phyloP scores from a whole-genome alignment of 2,329 filamentous ascomycete genomes.

The Emergomyces pasteurianus region DNA sequence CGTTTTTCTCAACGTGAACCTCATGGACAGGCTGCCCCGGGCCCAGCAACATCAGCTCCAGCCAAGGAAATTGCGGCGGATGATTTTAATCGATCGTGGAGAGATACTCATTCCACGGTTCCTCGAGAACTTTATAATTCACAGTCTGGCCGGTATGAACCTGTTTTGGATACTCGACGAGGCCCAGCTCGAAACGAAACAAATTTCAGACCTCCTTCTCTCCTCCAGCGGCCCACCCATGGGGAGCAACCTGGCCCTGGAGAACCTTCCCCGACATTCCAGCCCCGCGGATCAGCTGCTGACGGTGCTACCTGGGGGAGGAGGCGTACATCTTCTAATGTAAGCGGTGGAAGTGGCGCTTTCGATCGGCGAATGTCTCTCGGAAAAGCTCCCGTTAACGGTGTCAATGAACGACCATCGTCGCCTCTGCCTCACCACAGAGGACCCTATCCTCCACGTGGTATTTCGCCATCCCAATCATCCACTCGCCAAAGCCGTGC shows the following conservation, averaged over 20 bases:
- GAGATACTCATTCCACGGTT: constrained; percentile 48
- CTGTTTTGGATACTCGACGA: constrained; percentile 63
- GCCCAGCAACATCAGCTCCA: constrained; percentile 38
- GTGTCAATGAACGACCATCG: constrained; percentile 22
- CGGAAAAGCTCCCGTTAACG: constrained; percentile 31
- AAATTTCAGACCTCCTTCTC: constrained; percentile 57
- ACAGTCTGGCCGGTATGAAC: constrained; percentile 87
- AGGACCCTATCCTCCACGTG: constrained; percentile 11
- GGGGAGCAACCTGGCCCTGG: constrained; percentile 53
- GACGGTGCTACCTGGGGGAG: constrained; percentile 53
- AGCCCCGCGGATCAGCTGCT: constrained; percentile 56
- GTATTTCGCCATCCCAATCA: constrained; percentile 18
- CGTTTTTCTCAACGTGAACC: constrained; percentile 46
- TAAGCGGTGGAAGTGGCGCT: constrained; percentile 72
- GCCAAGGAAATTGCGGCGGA: constrained; percentile 85
- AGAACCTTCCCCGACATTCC: constrained; percentile 78
- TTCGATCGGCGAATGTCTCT: constrained; percentile 53
- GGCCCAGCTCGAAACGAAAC: constrained; percentile 56
- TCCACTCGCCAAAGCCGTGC: constrained; percentile 20
- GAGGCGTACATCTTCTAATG: constrained; percentile 77
- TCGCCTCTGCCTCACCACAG: constrained; percentile 17
- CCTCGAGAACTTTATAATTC: constrained; percentile 83
- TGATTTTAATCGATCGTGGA: constrained; percentile 80
- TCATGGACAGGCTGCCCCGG: constrained; percentile 44
- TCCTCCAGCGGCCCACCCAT: constrained; percentile 62